Conservation (phyloP, 1,284 basidiomycete genomes). For the Ceratobasidium sp. region DNA sequence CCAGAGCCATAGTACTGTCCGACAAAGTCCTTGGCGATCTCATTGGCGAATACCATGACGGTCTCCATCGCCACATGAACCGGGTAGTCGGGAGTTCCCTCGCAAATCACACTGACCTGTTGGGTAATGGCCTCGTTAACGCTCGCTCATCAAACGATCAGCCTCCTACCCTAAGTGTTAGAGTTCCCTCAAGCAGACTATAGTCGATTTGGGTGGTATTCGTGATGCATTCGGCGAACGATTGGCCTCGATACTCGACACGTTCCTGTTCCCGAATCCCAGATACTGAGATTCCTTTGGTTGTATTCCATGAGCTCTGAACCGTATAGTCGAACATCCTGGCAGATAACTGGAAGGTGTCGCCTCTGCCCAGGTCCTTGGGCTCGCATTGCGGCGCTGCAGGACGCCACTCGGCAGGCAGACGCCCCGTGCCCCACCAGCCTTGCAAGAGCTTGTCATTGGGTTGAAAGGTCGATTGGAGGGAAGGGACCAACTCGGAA, state of each 20-base stretch:
- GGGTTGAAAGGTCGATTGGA: not conserved
- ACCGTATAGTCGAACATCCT: not conserved
- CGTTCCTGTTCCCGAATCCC: not conserved
- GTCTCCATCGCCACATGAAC: conserved; percentile 24
- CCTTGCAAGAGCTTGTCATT: not conserved
- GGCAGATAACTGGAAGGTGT: not conserved
- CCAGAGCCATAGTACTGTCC: conserved; percentile 32
- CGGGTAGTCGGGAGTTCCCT: not conserved
- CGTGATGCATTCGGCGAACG: conserved; percentile 5
- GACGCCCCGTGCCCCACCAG: not conserved
- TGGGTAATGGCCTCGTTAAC: not conserved
- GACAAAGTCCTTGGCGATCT: conserved; percentile 17
- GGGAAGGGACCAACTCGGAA: conserved; percentile 23
- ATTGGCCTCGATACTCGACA: too few species aligned
- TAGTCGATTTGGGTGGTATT: conserved; percentile 24
- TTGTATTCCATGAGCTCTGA: conserved; percentile 8
- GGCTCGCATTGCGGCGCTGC: conserved; percentile 2
- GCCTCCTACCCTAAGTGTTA: conserved; percentile 15
- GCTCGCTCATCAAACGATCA: not conserved
- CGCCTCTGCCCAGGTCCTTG: conserved; percentile 10
- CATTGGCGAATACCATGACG: not conserved
- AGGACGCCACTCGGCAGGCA: not conserved
- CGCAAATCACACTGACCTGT: conserved; percentile 28
- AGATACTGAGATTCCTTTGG: not conserved
- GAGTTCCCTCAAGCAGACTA: conserved; percentile 2